These are phyloP conservation scores for Aspergillus novofumigatus DNA, from an alignment of 2,329 filamentous ascomycete species.

Conservation along the genomic window DNA sequence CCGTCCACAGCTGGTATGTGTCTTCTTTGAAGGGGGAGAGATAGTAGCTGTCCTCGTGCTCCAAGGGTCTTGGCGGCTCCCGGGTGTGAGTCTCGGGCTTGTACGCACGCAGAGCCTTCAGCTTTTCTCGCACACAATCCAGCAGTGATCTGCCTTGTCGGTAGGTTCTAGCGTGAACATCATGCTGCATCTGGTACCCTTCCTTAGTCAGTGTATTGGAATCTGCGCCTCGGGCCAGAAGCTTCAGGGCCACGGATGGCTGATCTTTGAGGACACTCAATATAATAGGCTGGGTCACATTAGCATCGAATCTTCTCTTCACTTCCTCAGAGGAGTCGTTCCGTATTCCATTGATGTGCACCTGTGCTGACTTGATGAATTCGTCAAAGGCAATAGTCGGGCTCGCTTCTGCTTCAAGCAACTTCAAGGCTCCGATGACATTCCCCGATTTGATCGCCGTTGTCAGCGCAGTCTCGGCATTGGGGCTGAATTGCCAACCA, in stretches of 20 bases:
- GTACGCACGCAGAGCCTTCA: constrained; percentile 50
- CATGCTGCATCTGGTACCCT: constrained; percentile 22
- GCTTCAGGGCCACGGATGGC: constrained; percentile 50
- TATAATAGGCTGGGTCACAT: constrained; percentile 62
- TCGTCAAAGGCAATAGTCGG: constrained; percentile 56
- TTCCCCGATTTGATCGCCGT: constrained; percentile 56
- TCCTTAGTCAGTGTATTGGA: constrained; percentile 54
- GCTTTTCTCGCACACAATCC: constrained; percentile 55
- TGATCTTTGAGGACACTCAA: constrained; percentile 53
- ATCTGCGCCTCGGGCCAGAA: constrained; percentile 63
- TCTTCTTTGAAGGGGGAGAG: constrained; percentile 48
- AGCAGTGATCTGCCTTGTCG: constrained; percentile 45
- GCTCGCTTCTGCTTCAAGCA: constrained; percentile 62
- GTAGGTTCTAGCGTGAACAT: neutral
- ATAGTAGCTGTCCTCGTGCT: constrained; percentile 48
- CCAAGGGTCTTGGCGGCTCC: constrained; percentile 13
- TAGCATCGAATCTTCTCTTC: constrained; percentile 44
- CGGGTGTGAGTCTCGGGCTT: constrained; percentile 25
- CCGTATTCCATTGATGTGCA: constrained; percentile 4
- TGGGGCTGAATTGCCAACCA: constrained; percentile 28
- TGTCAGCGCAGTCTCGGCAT: constrained; percentile 51
- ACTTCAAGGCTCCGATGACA: constrained; percentile 50
- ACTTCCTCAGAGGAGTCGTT: constrained; percentile 47
- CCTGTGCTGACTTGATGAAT: constrained; percentile 27
- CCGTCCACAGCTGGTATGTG: constrained; percentile 59